Conservation (phyloP, 306 rosid species). For the Cicer judaicum region DNA sequence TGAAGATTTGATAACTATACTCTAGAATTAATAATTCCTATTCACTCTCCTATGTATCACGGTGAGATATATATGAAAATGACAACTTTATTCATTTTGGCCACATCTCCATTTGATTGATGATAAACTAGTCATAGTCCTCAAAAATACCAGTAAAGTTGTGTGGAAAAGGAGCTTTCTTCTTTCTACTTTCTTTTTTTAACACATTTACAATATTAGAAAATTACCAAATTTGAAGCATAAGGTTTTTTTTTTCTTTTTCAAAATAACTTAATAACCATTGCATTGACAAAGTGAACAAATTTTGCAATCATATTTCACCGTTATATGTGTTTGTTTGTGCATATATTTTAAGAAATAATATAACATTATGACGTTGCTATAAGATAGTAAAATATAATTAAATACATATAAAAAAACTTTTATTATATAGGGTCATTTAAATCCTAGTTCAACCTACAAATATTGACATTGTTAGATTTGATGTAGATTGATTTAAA, state of each 20-base stretch:
- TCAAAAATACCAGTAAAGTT: constrained; percentile 29
- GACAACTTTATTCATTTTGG: constrained; percentile 50
- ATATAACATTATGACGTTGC: too few relatives aligned
- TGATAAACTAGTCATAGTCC: constrained; percentile 43
- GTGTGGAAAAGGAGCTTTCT: constrained; percentile 11
- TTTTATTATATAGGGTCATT: too few relatives aligned
- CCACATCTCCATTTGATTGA: constrained; percentile 35
- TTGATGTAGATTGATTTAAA: too few relatives aligned
- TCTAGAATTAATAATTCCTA: constrained; percentile 33
- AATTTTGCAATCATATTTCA: background rate
- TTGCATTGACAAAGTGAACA: background rate
- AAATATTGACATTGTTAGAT: too few relatives aligned
- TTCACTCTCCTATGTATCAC: constrained; percentile 41
- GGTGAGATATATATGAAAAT: constrained; percentile 47
- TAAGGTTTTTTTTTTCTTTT: background rate
- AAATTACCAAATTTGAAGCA: constrained; percentile 42
- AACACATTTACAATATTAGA: constrained; percentile 32
- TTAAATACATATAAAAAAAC: too few relatives aligned
- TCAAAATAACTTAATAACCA: background rate
- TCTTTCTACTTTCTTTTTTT: constrained; percentile 39
- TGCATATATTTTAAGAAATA: background rate
- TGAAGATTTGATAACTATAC: constrained; percentile 37
- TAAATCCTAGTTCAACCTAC: too few relatives aligned
- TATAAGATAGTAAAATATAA: too few relatives aligned
- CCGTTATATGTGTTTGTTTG: background rate